Evolutionary conservation across 441 rosid species (phyloP).

Genomic region (Jatropha multifida): DNA sequence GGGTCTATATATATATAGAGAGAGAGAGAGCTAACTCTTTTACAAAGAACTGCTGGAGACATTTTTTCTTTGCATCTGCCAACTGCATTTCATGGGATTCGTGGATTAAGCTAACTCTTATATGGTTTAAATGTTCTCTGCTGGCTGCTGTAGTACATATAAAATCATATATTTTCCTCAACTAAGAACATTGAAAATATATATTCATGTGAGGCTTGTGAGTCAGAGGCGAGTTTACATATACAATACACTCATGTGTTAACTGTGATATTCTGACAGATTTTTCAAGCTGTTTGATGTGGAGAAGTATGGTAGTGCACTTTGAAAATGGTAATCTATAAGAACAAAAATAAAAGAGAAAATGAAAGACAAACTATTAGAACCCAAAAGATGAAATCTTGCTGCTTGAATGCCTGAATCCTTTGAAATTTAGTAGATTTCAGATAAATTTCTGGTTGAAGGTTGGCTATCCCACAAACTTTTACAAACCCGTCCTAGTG

Average conservation of each 20-base stretch:
- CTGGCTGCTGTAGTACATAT: not conserved
- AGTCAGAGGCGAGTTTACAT: not conserved
- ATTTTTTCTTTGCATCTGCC: not conserved
- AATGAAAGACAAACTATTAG: not conserved
- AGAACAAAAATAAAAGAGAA: not conserved
- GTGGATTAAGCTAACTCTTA: slow-evolving; percentile 6
- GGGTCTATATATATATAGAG: no score
- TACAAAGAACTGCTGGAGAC: not conserved
- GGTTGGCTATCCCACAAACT: not conserved
- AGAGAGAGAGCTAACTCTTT: not conserved
- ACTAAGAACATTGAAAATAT: not conserved
- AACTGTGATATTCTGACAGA: not conserved
- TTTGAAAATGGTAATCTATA: no score
- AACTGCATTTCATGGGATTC: slow-evolving; percentile 7
- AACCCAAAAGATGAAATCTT: not conserved
- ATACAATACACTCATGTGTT: not conserved
- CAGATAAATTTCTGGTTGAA: not conserved
- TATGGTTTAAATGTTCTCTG: slow-evolving; percentile 3
- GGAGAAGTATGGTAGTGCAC: not conserved
- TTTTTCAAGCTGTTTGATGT: not conserved
- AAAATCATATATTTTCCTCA: not conserved
- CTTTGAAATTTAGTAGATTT: not conserved
- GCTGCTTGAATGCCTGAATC: not conserved
- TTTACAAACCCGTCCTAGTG: not conserved
- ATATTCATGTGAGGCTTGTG: not conserved